These are phyloP conservation scores for Arthrobotrys entomopaga DNA, from an alignment of 2,329 filamentous ascomycete genomes.

Conservation along the genomic window DNA sequence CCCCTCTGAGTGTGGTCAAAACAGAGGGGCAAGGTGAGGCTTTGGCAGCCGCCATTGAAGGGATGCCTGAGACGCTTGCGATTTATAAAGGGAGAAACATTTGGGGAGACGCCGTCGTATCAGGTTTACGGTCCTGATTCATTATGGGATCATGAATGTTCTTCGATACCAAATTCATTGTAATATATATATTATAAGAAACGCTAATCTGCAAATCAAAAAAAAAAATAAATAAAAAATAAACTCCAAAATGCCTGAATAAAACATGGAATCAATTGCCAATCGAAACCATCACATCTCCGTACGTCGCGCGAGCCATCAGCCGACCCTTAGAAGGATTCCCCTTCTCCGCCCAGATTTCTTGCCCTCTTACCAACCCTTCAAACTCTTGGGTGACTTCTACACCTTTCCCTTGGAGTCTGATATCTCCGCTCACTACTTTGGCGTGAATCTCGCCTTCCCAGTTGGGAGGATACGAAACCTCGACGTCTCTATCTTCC, in stretches of 20 bases:
- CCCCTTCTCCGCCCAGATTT: constrained; percentile 50
- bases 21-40: constrained; percentile 65
- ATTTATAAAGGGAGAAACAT: constrained; percentile 66
- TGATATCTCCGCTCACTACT: constrained; percentile 26
- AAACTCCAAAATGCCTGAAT: not conserved
- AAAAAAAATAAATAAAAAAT: too few relatives aligned
- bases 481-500: constrained; percentile 22
- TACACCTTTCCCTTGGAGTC: constrained; percentile 22
- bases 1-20: constrained; percentile 66
- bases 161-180: too few relatives aligned
- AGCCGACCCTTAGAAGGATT: constrained; percentile 33
- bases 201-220: not conserved
- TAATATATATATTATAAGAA: constrained; percentile 1
- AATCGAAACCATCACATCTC: constrained; percentile 30
- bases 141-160: not conserved
- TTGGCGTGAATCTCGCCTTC: constrained; percentile 52
- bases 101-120: constrained; percentile 63
- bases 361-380: constrained; percentile 35
- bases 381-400: constrained; percentile 31
- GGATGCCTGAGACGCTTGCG: constrained; percentile 68
- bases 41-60: constrained; percentile 68
- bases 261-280: constrained; percentile 2
- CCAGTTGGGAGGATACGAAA: constrained; percentile 37
- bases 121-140: not conserved
- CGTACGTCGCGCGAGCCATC: constrained; percentile 30